Evolutionary conservation across 2,329 filamentous ascomycete genomes (phyloP).

Genomic region (Elsinoe fawcettii): DNA sequence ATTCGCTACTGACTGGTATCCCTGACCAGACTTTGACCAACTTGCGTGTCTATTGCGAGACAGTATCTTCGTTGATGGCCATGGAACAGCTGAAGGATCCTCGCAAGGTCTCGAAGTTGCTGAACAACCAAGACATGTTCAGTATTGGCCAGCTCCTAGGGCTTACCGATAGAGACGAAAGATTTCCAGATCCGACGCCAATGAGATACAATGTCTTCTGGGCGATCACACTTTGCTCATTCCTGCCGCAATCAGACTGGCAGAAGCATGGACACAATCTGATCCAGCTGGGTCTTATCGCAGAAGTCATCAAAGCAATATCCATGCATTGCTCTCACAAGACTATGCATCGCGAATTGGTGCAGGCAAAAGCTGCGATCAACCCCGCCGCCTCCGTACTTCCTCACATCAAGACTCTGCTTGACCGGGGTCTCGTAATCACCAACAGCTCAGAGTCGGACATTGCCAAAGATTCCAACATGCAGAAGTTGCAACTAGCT

Average conservation of each 20-base stretch:
- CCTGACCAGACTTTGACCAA: conserved; percentile 79
- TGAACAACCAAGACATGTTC: conserved; percentile 11
- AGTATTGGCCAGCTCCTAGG: conserved; percentile 4
- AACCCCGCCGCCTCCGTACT: background rate
- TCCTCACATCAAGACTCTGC: conserved; percentile 12
- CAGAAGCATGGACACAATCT: conserved; percentile 43
- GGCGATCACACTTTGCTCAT: conserved; percentile 6
- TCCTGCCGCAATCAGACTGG: conserved; percentile 3
- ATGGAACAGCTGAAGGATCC: conserved; percentile 13
- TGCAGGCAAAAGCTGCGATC: background rate
- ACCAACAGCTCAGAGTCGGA: conserved; percentile 9
- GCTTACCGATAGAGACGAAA: background rate
- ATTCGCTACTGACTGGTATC: conserved; percentile 71
- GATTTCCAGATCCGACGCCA: background rate
- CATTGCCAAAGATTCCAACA: background rate
- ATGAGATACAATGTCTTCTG: conserved; percentile 13
- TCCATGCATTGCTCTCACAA: conserved; percentile 39
- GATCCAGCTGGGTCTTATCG: conserved; percentile 49
- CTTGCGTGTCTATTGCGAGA: conserved; percentile 80
- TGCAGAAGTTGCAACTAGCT: conserved; percentile 27
- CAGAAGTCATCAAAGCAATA: conserved; percentile 76
- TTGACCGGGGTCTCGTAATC: conserved; percentile 17
- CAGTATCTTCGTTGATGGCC: conserved; percentile 30
- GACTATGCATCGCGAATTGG: background rate
- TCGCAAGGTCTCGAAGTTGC: conserved; percentile 2